Percentiles rank a stretch among this genome's conserved stretches.
phyloP scores from a whole-genome alignment of 148 eudicot species.

The Rhododendron ovatum region DNA sequence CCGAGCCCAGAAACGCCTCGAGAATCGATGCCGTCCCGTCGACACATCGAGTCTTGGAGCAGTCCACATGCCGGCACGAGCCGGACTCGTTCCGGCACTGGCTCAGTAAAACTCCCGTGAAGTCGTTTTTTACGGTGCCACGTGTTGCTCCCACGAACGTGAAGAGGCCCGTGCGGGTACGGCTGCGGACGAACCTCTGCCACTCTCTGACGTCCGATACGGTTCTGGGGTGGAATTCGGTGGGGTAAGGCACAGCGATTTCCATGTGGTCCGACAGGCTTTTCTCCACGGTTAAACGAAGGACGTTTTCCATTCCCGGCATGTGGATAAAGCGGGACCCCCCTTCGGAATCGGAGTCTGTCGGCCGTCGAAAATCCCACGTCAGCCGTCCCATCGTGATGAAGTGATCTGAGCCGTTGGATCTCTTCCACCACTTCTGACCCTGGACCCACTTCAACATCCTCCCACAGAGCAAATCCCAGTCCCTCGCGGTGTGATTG shows the following conservation, averaged over 20 bases:
- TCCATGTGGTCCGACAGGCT: conserved; percentile 58
- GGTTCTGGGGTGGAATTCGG: conserved; percentile 60
- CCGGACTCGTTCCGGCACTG: conserved; percentile 52
- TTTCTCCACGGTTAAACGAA: conserved; percentile 51
- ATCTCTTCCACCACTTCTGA: conserved; percentile 36
- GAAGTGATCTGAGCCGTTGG: conserved; percentile 62
- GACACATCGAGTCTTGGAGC: conserved; percentile 48
- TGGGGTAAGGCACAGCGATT: conserved; percentile 68
- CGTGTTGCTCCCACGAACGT: conserved; percentile 79
- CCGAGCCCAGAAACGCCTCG: conserved; percentile 64
- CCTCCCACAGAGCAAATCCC: conserved; percentile 39
- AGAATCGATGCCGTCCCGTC: conserved; percentile 54
- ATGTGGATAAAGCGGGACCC: conserved; percentile 45
- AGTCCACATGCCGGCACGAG: conserved; percentile 64
- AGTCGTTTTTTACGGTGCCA: conserved; percentile 53
- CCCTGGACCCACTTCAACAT: conserved; percentile 46
- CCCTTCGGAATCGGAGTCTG: conserved; percentile 33
- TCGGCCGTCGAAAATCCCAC: conserved; percentile 55
- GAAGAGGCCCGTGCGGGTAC: conserved; percentile 34
- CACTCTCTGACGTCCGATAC: conserved; percentile 30
- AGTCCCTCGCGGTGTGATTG: conserved; percentile 28
- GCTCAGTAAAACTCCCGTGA: conserved; percentile 43
- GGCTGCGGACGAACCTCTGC: conserved; percentile 47
- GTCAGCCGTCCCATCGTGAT: conserved; percentile 51
- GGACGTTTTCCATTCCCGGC: conserved; percentile 47